phyloP scores from a whole-genome alignment of 1,284 basidiomycete genomes.

The Flammula alnicola region DNA sequence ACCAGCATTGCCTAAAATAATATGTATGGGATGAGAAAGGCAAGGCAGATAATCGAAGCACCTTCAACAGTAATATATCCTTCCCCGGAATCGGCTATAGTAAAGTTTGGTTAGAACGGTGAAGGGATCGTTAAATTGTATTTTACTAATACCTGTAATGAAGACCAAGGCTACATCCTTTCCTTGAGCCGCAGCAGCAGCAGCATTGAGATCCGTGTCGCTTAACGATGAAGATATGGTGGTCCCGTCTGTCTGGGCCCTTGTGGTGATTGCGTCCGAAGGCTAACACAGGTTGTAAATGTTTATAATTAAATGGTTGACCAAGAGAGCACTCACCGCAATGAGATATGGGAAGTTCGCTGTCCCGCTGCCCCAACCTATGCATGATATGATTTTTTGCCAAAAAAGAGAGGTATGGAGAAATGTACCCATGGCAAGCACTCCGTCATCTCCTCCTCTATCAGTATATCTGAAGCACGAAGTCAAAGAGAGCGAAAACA shows the following conservation, averaged over 20 bases:
- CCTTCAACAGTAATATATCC: slow-evolving; percentile 65
- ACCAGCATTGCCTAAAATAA: slow-evolving; percentile 52
- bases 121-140: neutral
- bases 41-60: slow-evolving; percentile 10
- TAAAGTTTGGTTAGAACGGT: neutral
- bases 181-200: slow-evolving; percentile 44
- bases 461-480: slow-evolving; percentile 41
- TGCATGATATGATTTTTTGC: neutral
- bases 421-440: slow-evolving; percentile 72
- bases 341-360: slow-evolving; percentile 56
- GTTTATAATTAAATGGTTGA: neutral
- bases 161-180: slow-evolving; percentile 62
- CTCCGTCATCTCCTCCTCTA: slow-evolving; percentile 55
- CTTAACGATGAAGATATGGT: slow-evolving; percentile 52
- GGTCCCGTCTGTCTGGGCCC: slow-evolving; percentile 42
- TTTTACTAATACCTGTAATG: slow-evolving; percentile 48
- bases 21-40: no score
- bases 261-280: slow-evolving; percentile 46
- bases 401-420: no score
- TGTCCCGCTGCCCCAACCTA: slow-evolving; percentile 53
- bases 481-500: slow-evolving; percentile 23
- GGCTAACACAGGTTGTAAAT: slow-evolving; percentile 33
- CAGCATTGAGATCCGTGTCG: slow-evolving; percentile 55
- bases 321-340: slow-evolving; percentile 37
- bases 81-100: slow-evolving; percentile 50